phyloP scores from a whole-genome alignment of 768 basidiomycete genomes.

The Mycena pura region DNA sequence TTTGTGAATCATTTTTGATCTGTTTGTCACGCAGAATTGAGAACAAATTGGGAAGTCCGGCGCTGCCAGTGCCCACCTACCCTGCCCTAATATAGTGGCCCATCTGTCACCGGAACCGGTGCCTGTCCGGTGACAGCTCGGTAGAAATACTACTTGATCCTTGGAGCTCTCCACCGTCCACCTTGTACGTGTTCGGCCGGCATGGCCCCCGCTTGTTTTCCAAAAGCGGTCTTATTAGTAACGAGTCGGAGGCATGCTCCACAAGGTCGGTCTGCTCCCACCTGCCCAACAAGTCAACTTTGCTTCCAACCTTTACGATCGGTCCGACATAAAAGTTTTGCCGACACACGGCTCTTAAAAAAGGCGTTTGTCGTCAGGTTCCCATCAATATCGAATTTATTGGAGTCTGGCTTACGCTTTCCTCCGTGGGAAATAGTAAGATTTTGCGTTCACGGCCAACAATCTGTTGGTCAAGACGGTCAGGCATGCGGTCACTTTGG shows the following conservation, averaged over 20 bases:
- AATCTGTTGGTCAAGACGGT: conserved; percentile 53
- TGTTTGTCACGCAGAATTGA: too few relatives aligned
- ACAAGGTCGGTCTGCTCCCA: conserved; percentile 66
- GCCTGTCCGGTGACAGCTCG: too few relatives aligned
- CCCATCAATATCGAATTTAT: conserved; percentile 50
- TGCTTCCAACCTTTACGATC: not conserved
- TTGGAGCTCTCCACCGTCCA: too few relatives aligned
- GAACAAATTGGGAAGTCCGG: too few relatives aligned
- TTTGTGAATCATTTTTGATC: too few relatives aligned
- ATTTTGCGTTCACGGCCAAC: conserved; percentile 53
- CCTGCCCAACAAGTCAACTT: conserved; percentile 28
- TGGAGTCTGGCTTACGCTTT: conserved; percentile 64
- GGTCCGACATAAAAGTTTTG: conserved; percentile 27
- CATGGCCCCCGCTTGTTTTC: too few relatives aligned
- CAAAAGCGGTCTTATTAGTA: too few relatives aligned
- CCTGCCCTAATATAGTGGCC: too few relatives aligned
- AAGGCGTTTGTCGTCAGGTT: conserved; percentile 47
- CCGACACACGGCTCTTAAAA: conserved; percentile 41
- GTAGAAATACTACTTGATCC: too few relatives aligned
- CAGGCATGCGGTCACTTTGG: conserved; percentile 61
- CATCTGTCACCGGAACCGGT: too few relatives aligned
- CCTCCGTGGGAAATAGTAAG: conserved; percentile 53
- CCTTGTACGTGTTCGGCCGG: too few relatives aligned
- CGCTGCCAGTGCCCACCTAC: too few relatives aligned
- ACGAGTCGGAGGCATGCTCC: conserved; percentile 54